Base-by-base conservation (phyloP, 257 asterid species). In the Nyctanthes arbortristis region DNA sequence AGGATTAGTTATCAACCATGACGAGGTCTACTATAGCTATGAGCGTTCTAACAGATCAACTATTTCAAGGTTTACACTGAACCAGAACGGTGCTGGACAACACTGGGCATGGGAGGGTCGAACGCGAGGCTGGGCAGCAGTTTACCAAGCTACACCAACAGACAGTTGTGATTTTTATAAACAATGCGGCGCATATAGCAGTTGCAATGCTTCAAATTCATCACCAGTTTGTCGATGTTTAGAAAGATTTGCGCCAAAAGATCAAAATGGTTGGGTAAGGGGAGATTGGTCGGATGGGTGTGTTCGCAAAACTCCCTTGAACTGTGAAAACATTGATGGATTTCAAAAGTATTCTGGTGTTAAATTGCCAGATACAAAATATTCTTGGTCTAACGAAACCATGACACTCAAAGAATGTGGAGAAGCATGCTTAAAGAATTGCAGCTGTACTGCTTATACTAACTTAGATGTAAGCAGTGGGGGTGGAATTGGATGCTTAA, bases 401-500 rank as follows among this genome's bases (percentile, higher is more conserved):
- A 68, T 78, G 69, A 59, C 45, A n/a, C 72, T 77, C 0, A 47
- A 71, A 0, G 75, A 72, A 40, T 78, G 84, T 39, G 68, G 57
- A 40, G 47, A 45, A 13, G 25, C 47, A 54, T 78, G 86, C 71
- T 66, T 69, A 10, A 69, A 68, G 24, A 78, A 81, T 31, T 78
- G 86, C 59, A 69, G 74, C 14, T 81, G 86, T 31, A 47, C 64
- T 73, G 84, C 84, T 55, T 73, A 75, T 58, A 32, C 80, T 33
- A 62, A 75, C 55, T 60, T 63, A 7, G 71, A 75, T 14, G 34
- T 70, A 34, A 71, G 79, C 40, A 72, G 56, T n/a, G 63, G 60
- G 25, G 75, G n/a, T n/a, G n/a, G 76, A 13, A 73, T 57, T 61
- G 86, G 83, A 22, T 81, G 86, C 39, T 55, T 81, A 68, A 70